Conservation (phyloP, 371 early-diverging fungal genomes). For the Mortierella sp. region DNA sequence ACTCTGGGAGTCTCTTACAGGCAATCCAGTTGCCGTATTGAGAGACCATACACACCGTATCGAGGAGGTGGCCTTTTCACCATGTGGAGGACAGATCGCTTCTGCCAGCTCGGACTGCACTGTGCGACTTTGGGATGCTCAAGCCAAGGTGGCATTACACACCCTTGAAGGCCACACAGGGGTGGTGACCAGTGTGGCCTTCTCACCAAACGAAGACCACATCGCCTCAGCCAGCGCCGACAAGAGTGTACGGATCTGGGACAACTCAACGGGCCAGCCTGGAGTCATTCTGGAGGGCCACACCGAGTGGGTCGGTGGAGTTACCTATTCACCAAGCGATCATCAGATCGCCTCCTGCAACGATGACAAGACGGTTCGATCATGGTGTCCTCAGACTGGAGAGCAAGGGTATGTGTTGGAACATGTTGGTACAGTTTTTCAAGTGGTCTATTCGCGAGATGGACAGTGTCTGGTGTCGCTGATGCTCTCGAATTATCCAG, state of each 20-base stretch:
- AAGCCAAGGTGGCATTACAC: background rate
- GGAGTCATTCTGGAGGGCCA: background rate
- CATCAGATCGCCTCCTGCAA: background rate
- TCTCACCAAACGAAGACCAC: background rate
- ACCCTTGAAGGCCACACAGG: background rate
- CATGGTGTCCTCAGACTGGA: background rate
- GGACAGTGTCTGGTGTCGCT: background rate
- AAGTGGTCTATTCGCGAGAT: background rate
- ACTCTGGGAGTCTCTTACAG: background rate
- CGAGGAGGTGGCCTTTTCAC: background rate
- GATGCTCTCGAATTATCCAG: too few species aligned
- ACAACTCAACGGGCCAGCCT: background rate
- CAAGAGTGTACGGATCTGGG: conserved; percentile 2
- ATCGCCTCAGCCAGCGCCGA: conserved; percentile 3
- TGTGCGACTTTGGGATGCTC: conserved; percentile 5
- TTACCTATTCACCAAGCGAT: background rate
- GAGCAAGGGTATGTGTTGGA: background rate
- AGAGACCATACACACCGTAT: background rate
- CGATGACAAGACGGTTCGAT: background rate
- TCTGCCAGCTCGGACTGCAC: conserved; percentile 2
- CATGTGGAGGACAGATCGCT: background rate
- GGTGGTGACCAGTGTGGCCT: background rate
- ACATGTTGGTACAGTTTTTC: background rate
- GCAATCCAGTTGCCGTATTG: background rate
- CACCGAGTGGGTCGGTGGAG: background rate